phyloP scores from a whole-genome alignment of 805 yeast genomes.

The Priceomyces fermenticarens region DNA sequence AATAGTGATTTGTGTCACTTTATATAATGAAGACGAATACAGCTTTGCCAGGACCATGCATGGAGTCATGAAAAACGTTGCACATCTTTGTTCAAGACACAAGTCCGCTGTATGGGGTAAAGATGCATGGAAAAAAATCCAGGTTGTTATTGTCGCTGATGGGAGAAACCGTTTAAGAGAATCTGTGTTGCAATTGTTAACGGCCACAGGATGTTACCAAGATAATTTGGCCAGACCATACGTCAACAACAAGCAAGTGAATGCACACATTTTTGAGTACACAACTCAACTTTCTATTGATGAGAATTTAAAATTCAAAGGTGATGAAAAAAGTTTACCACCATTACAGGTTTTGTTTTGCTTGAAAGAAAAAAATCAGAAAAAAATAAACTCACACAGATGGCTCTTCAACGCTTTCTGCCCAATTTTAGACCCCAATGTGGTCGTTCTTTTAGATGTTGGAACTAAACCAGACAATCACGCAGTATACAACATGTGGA shows the following conservation, averaged over 20 bases:
- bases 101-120: conserved; percentile 91
- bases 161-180: conserved; percentile 88
- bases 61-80: conserved; percentile 88
- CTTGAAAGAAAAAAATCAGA: conserved; percentile 85
- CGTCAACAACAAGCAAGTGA: conserved; percentile 88
- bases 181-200: conserved; percentile 80
- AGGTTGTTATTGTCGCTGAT: conserved; percentile 87
- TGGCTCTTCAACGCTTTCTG: conserved; percentile 97
- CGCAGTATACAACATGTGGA: conserved; percentile 93
- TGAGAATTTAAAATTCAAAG: conserved; percentile 82
- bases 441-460: conserved; percentile 87
- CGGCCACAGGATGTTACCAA: conserved; percentile 95
- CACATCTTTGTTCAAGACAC: conserved; percentile 78
- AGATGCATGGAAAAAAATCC: conserved; percentile 95
- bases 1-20: conserved; percentile 86
- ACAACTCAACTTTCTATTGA: conserved; percentile 94
- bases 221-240: conserved; percentile 95
- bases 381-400: conserved; percentile 94
- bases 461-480: conserved; percentile 92
- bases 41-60: conserved; percentile 92
- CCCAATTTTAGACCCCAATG: conserved; percentile 88
- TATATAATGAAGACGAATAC: conserved; percentile 94
- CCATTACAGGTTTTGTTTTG: conserved; percentile 95
- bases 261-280: conserved; percentile 92
- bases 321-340: conserved; percentile 83